Percentiles rank a stretch among this genome's conserved stretches.
Evolutionary conservation across 306 rosid species (phyloP).

Genomic region (Casuarina glauca): DNA sequence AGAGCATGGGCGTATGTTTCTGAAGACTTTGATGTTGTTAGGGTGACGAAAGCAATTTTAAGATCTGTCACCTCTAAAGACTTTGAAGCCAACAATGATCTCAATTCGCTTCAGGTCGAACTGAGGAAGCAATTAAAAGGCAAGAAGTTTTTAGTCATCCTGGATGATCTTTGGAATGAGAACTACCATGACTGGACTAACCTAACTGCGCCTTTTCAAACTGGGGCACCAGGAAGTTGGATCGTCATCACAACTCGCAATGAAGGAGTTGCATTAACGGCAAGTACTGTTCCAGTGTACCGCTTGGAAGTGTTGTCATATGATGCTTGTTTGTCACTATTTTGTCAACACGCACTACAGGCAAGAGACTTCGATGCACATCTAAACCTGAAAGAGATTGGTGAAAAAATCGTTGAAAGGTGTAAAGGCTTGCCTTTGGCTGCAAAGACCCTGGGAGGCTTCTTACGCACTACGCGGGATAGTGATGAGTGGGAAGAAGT

Average conservation of each 20-base stretch:
- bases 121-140: neutral
- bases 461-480: neutral
- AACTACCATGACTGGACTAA: neutral
- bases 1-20: conserved; percentile 4
- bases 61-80: neutral
- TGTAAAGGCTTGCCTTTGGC: conserved; percentile 7
- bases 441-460: neutral
- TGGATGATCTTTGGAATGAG: conserved; percentile 4
- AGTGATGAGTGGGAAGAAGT: neutral
- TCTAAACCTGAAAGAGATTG: neutral
- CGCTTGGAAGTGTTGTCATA: neutral
- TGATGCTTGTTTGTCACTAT: conserved; percentile 2
- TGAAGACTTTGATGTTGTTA: neutral
- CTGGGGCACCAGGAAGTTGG: conserved; percentile 4
- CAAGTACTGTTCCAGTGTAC: neutral
- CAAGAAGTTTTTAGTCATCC: neutral
- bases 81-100: neutral
- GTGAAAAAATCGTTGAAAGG: neutral
- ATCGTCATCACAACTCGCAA: conserved; percentile 12
- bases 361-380: neutral
- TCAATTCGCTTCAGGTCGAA: neutral
- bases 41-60: neutral
- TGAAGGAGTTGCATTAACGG: neutral
- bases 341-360: conserved; percentile 11
- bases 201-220: neutral